Evolutionary conservation across 805 yeast genomes (phyloP), one percentile per base, ranked within the genome.

Genomic region (Saccharomycopsis guyanensis): DNA sequence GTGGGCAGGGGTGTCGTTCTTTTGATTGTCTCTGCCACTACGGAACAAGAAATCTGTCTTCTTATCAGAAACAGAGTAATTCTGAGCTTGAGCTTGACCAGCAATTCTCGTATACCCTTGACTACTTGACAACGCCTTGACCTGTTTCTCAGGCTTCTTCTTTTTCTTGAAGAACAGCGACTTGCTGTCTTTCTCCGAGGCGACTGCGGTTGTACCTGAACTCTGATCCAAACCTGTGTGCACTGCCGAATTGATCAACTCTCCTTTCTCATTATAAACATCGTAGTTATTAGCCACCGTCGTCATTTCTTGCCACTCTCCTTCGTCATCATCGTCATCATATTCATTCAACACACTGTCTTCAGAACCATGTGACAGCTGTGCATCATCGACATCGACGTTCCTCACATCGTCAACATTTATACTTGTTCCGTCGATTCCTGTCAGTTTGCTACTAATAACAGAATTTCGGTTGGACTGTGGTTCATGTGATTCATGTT

Each of bases 61-160:
- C 43, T 69, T 72, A 55, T 78, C 80, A 3, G 76, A 66, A 32
- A 61, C 66, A 27, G 72, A 66, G 51, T 83, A 84, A 53, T 80
- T 78, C 18, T 81, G 81, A 5, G 88, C 86, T 59, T 93, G 97
- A 53, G 82, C 87, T 55, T 86, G 93, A 1, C 80, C 84, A 24
- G 87, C 86, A 6, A 93, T 82, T 57, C 94, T 82, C 0, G 97
- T 93, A 60, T 93, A 93, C 0, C 95, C 91, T 22, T 70, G 25
- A 29, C 52, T 47, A 23, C 34, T 44, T 10, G 10, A 10, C 76
- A 35, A 75, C 74, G 1, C 78, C 67, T 18, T 66, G 61, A 12
- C 53, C 56, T 7, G 43, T 55, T 16, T 54, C 58, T 13, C 50
- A 53, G 23, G 50, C 53, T 19, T 53, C 56, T 7, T 53, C 57